Percentiles rank a stretch among this genome's conserved stretches.
These are phyloP conservation scores for Adansonia digitata DNA, from an alignment of 345 rosid genomes.

Conservation along the genomic window DNA sequence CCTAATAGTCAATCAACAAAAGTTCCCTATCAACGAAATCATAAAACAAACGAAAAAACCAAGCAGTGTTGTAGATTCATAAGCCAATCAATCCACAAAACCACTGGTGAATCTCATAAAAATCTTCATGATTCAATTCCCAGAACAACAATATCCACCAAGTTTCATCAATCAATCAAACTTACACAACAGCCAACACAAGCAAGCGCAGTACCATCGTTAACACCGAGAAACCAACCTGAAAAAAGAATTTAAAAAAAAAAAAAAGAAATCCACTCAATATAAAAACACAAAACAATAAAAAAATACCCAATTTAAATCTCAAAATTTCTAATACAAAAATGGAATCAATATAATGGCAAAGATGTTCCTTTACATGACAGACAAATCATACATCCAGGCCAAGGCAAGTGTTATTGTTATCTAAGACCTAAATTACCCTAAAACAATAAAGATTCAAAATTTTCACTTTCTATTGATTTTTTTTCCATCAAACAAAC, in stretches of 20 bases:
- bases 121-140: constrained; percentile 46
- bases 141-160: constrained; percentile 17
- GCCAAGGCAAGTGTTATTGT: background rate
- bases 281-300: background rate
- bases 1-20: constrained; percentile 17
- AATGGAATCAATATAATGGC: background rate
- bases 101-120: constrained; percentile 49
- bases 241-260: background rate
- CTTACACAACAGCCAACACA: constrained; percentile 17
- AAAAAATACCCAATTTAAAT: background rate
- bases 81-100: constrained; percentile 56
- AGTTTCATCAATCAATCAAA: constrained; percentile 22
- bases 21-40: constrained; percentile 7
- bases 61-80: background rate
- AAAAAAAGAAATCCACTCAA: too few relatives aligned
- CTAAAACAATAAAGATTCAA: background rate
- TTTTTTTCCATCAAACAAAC: constrained; percentile 21
- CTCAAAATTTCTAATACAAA: background rate
- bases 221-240: constrained; percentile 9
- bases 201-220: constrained; percentile 11
- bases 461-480: constrained; percentile 1
- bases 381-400: background rate
- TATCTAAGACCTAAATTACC: constrained; percentile 22
- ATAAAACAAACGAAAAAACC: constrained; percentile 6
- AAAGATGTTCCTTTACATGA: background rate